Conservation (phyloP, 1,139 yeast species). For the Yamadazyma oceani region DNA sequence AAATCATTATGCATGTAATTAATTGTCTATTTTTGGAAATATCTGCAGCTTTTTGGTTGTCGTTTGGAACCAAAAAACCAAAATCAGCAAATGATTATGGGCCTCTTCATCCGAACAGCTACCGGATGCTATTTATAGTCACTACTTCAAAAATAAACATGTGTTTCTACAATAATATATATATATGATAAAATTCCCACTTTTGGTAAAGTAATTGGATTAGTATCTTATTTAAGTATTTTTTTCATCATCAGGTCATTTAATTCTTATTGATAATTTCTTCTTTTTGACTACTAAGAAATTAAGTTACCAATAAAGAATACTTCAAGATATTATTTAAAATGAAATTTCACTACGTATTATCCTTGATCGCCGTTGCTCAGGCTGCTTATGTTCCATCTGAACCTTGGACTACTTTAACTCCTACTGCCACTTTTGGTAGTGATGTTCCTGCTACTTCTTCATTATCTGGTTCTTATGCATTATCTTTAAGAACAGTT, state of each 20-base stretch:
- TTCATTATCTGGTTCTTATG: conserved; percentile 19
- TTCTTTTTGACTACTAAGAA: conserved; percentile 1
- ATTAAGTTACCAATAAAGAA: too few relatives aligned
- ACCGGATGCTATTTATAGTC: conserved; percentile 1
- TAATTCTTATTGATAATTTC: conserved; percentile 6
- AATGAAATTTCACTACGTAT: conserved; percentile 13
- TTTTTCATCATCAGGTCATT: conserved; percentile 1
- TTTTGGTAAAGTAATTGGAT: conserved; percentile 1
- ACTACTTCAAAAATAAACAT: background rate
- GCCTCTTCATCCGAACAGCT: background rate
- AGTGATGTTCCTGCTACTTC: conserved; percentile 20
- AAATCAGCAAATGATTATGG: background rate
- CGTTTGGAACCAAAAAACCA: too few relatives aligned
- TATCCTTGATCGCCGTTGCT: conserved; percentile 12
- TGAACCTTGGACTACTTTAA: conserved; percentile 27
- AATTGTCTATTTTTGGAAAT: conserved; percentile 14
- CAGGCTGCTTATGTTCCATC: conserved; percentile 24
- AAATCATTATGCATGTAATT: conserved; percentile 11
- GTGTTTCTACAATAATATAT: background rate
- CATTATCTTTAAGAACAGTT: conserved; percentile 19
- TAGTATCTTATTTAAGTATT: background rate
- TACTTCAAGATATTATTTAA: background rate
- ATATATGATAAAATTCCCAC: conserved; percentile 1
- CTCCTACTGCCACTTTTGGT: conserved; percentile 35
- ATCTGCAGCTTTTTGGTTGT: too few relatives aligned